Evolutionary conservation across 345 rosid species (phyloP).

Genomic region (Hibiscus tridactylites): DNA sequence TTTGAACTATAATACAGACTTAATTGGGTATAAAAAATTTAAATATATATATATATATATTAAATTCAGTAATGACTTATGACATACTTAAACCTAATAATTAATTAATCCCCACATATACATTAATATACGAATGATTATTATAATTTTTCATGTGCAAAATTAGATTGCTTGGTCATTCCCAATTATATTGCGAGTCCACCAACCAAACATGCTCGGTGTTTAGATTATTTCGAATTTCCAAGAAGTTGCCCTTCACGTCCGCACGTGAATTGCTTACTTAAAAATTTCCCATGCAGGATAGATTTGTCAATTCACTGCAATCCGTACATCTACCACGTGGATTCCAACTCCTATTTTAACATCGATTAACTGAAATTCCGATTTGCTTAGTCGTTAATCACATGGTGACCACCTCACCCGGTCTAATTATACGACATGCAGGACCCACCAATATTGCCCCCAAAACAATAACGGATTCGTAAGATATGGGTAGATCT

Average conservation of each 20-base stretch:
- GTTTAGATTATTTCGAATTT: neutral
- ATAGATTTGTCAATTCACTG: neutral
- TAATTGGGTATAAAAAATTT: too few relatives aligned
- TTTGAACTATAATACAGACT: too few relatives aligned
- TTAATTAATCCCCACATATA: too few relatives aligned
- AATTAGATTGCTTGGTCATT: constrained; percentile 11
- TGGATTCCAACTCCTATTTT: constrained; percentile 23
- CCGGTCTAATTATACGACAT: constrained; percentile 39
- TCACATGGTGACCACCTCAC: constrained; percentile 63
- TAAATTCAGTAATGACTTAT: too few relatives aligned
- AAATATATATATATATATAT: too few relatives aligned
- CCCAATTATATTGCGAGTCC: neutral
- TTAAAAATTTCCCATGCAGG: neutral
- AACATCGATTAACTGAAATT: constrained; percentile 19
- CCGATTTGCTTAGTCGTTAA: constrained; percentile 22
- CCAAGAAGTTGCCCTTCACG: constrained; percentile 13
- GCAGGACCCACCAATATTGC: constrained; percentile 23
- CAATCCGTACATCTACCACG: constrained; percentile 14
- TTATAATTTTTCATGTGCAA: too few relatives aligned
- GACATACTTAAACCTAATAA: too few relatives aligned
- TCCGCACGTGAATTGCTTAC: neutral
- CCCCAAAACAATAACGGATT: neutral
- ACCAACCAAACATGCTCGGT: constrained; percentile 31
- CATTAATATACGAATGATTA: too few relatives aligned
- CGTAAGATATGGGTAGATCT: too few relatives aligned